Evolutionary conservation across 352 stramenopile genomes (phyloP).

Genomic region (Globisporangium recalcitrans): DNA sequence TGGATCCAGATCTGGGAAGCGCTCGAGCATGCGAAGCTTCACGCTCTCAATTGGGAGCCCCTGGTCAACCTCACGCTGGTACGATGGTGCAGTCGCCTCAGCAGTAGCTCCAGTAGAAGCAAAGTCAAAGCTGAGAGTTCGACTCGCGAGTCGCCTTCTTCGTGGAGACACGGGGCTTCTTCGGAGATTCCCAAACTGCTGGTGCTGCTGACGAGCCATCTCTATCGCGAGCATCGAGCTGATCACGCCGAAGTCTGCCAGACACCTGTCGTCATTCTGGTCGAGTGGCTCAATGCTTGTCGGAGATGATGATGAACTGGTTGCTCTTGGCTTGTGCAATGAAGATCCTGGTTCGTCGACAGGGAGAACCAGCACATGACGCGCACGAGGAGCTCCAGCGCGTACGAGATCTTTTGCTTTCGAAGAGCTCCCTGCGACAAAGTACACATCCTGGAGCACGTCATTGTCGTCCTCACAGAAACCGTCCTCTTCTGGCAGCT

Average conservation of each 20-base stretch:
- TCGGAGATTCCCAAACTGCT: neutral
- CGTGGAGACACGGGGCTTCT: constrained; percentile 16
- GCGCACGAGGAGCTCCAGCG: constrained; percentile 23
- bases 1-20: constrained; percentile 48
- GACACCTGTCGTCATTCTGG: constrained; percentile 21
- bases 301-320: neutral
- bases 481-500: constrained; percentile 13
- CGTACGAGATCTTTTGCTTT: constrained; percentile 25
- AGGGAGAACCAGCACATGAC: constrained; percentile 28
- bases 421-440: constrained; percentile 28
- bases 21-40: constrained; percentile 41
- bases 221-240: constrained; percentile 38
- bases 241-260: constrained; percentile 37
- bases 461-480: constrained; percentile 2
- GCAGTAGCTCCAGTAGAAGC: neutral
- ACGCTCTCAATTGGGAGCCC: constrained; percentile 53
- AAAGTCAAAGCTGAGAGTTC: constrained; percentile 12
- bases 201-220: constrained; percentile 16
- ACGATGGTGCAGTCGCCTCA: constrained; percentile 18
- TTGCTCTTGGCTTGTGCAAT: neutral
- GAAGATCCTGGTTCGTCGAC: neutral
- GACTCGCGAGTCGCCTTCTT: constrained; percentile 21
- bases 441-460: constrained; percentile 27
- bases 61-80: constrained; percentile 42
- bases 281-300: constrained; percentile 11